These are phyloP conservation scores for Cercospora sojina DNA, from an alignment of 2,329 filamentous ascomycete species.

Conservation along the genomic window DNA sequence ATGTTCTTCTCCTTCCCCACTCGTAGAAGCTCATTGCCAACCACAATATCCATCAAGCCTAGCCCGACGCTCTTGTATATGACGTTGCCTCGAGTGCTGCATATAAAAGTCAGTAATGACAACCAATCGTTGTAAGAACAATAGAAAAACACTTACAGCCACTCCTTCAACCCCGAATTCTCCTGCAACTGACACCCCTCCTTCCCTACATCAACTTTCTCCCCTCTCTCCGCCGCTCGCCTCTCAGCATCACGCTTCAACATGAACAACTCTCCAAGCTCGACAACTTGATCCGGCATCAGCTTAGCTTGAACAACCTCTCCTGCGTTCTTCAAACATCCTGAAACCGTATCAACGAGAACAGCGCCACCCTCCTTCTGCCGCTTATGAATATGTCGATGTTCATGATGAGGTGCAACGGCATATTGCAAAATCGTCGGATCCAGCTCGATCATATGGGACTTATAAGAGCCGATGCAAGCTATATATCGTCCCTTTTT, in stretches of 20 bases:
- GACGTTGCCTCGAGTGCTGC: constrained; percentile 58
- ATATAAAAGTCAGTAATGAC: constrained; percentile 47
- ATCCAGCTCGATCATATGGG: constrained; percentile 80
- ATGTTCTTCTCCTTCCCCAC: constrained; percentile 57
- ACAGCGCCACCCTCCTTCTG: constrained; percentile 59
- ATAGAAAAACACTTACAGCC: constrained; percentile 33
- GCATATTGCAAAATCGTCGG: constrained; percentile 69
- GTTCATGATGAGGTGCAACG: constrained; percentile 54
- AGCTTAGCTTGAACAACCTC: constrained; percentile 80
- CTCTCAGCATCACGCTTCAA: constrained; percentile 55
- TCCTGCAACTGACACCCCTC: constrained; percentile 38
- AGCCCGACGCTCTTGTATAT: constrained; percentile 70
- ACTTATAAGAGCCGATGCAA: constrained; percentile 68
- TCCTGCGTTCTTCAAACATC: constrained; percentile 77
- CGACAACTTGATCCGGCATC: constrained; percentile 72
- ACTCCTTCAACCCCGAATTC: constrained; percentile 51
- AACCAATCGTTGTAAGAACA: background rate
- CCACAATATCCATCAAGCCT: constrained; percentile 67
- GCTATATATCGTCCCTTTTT: constrained; percentile 70
- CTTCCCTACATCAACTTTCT: constrained; percentile 18
- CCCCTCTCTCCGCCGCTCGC: constrained; percentile 33
- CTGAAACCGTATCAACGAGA: constrained; percentile 68
- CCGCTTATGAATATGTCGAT: constrained; percentile 64
- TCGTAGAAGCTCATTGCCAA: constrained; percentile 58
- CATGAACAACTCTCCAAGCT: constrained; percentile 79